Evolutionary conservation across 352 stramenopile species (phyloP).

Genomic region (Pythium folliculosum): DNA sequence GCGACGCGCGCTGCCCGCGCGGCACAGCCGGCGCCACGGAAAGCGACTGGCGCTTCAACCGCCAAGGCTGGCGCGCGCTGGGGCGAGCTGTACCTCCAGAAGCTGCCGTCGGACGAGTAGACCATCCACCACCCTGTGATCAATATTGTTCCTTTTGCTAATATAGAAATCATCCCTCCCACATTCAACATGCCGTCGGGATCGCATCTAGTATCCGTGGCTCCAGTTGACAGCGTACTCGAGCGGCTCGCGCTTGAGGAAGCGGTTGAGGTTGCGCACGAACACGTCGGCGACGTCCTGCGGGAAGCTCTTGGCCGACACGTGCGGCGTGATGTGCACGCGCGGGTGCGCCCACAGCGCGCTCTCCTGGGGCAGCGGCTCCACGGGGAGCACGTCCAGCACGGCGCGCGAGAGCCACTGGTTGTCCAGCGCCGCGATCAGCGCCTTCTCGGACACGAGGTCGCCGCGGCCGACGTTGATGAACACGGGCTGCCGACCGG

Average conservation of each 20-base stretch:
- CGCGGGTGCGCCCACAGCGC: slow-evolving; percentile 59
- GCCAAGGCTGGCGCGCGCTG: slow-evolving; percentile 31
- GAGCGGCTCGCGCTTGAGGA: slow-evolving; percentile 39
- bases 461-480: slow-evolving; percentile 89
- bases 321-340: slow-evolving; percentile 82
- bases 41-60: neutral
- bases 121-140: neutral
- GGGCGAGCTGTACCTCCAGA: slow-evolving; percentile 40
- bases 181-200: neutral
- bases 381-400: slow-evolving; percentile 66
- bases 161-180: neutral
- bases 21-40: slow-evolving; percentile 5
- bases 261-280: slow-evolving; percentile 54
- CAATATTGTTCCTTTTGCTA: neutral
- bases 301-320: slow-evolving; percentile 72
- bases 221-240: slow-evolving; percentile 54
- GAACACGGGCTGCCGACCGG: slow-evolving; percentile 62
- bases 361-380: slow-evolving; percentile 53
- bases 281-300: slow-evolving; percentile 82
- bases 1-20: slow-evolving; percentile 6
- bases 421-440: slow-evolving; percentile 68
- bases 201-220: slow-evolving; percentile 45
- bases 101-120: slow-evolving; percentile 22
- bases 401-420: slow-evolving; percentile 58
- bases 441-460: slow-evolving; percentile 57